Evolutionary conservation across 768 basidiomycete species (phyloP).

Genomic region (Naganishia antarctica): DNA sequence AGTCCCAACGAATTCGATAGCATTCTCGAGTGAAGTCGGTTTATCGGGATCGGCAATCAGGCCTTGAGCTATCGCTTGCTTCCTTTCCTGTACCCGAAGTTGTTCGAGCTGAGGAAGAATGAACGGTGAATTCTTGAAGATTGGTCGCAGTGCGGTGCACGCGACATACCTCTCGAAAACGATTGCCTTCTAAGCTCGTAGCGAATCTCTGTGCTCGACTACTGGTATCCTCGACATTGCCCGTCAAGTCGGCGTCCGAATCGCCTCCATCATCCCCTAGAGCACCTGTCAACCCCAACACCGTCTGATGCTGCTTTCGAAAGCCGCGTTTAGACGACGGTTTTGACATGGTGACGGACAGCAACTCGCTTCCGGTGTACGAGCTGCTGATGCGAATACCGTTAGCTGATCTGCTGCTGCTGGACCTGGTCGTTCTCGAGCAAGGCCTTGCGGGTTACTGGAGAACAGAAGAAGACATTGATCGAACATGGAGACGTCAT

Average conservation of each 20-base stretch:
- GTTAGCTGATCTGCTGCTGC: no score
- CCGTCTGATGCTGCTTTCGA: conserved; percentile 12
- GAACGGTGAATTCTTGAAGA: background rate
- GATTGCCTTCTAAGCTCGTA: conserved; percentile 52
- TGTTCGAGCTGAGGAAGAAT: conserved; percentile 47
- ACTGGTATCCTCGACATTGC: conserved; percentile 10
- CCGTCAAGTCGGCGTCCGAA: conserved; percentile 7
- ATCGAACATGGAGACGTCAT: no score
- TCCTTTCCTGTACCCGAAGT: conserved; percentile 45
- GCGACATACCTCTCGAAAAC: conserved; percentile 46
- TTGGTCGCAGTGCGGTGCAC: background rate
- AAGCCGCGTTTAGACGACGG: background rate
- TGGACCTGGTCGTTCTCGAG: no score
- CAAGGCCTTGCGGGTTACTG: no score
- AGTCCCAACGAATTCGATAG: conserved; percentile 87
- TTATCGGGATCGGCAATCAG: conserved; percentile 82
- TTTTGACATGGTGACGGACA: conserved; percentile 1
- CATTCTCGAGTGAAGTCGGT: conserved; percentile 75
- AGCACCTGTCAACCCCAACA: conserved; percentile 22
- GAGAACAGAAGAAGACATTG: no score
- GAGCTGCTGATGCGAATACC: background rate
- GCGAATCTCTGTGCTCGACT: conserved; percentile 44
- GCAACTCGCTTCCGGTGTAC: background rate
- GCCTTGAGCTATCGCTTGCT: conserved; percentile 64
- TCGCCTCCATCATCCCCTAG: conserved; percentile 20